A percentile compares a stretch with the other conserved stretches of the same genome.
phyloP scores from a whole-genome alignment of 139 green algal species.

The Penium margaritaceum region DNA sequence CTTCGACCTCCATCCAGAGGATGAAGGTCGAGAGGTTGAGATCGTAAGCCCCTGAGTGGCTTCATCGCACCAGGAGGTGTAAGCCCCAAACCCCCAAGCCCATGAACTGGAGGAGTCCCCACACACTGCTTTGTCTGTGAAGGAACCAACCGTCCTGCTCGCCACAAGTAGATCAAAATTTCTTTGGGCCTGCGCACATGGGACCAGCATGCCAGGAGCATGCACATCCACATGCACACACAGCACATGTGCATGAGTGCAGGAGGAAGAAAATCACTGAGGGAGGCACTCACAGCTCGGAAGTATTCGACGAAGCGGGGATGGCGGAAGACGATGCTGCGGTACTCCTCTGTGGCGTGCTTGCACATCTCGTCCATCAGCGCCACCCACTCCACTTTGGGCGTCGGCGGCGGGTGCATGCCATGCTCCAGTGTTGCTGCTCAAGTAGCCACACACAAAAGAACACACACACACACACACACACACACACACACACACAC shows the following conservation, averaged over 20 bases:
- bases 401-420: constrained; percentile 56
- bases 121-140: no score
- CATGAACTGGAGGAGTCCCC: no score
- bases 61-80: no score
- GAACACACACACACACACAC: not conserved
- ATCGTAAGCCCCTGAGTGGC: no score
- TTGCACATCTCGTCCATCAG: constrained; percentile 71
- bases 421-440: constrained; percentile 63
- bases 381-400: constrained; percentile 61
- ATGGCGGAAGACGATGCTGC: constrained; percentile 66
- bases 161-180: no score
- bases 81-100: no score
- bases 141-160: no score
- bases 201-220: not conserved
- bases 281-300: constrained; percentile 50
- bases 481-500: not conserved
- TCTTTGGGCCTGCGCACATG: no score
- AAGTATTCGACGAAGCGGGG: constrained; percentile 87
- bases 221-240: no score
- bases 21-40: no score
- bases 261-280: not conserved
- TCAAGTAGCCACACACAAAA: not conserved
- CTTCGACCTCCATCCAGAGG: no score
- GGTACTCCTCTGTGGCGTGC: constrained; percentile 62
- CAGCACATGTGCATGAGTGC: not conserved